Percentiles rank a stretch among this genome's conserved stretches.
Evolutionary conservation across 1,139 yeast species (phyloP).

Genomic region (Sugiyamaella castrensis): DNA sequence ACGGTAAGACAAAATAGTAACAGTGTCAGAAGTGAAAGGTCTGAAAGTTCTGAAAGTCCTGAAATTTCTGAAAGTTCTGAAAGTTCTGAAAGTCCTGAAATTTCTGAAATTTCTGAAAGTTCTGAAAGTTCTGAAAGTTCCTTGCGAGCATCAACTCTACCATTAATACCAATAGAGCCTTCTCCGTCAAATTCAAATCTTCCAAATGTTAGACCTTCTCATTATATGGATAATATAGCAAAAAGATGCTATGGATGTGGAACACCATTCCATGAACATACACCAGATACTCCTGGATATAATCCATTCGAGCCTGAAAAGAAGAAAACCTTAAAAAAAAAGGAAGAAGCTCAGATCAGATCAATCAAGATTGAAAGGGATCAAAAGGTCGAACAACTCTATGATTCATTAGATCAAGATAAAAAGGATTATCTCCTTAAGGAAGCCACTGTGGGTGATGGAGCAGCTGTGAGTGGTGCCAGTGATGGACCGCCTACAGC

Average conservation of each 20-base stretch:
- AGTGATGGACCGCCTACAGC: conserved; percentile 14
- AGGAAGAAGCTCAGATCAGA: background rate
- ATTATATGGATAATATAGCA: conserved; percentile 7
- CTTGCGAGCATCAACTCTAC: background rate
- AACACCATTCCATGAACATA: conserved; percentile 45
- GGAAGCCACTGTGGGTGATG: conserved; percentile 18
- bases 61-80: too few relatives aligned
- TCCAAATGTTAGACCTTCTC: conserved; percentile 3
- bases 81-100: too few relatives aligned
- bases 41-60: too few relatives aligned
- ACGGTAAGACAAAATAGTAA: too few relatives aligned
- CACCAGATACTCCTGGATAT: conserved; percentile 44
- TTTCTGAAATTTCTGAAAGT: too few relatives aligned
- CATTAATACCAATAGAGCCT: background rate
- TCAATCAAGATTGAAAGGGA: conserved; percentile 7
- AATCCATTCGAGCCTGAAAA: conserved; percentile 26
- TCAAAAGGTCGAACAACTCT: conserved; percentile 2
- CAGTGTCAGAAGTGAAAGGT: too few relatives aligned
- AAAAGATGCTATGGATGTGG: conserved; percentile 45
- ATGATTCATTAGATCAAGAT: conserved; percentile 18
- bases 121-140: background rate
- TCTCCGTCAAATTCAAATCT: too few relatives aligned
- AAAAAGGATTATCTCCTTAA: conserved; percentile 22
- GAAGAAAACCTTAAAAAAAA: conserved; percentile 4
- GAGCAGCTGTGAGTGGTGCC: conserved; percentile 12